Conservation (phyloP, 2,329 filamentous ascomycete species). For the Neopestalotiopsis sp. region DNA sequence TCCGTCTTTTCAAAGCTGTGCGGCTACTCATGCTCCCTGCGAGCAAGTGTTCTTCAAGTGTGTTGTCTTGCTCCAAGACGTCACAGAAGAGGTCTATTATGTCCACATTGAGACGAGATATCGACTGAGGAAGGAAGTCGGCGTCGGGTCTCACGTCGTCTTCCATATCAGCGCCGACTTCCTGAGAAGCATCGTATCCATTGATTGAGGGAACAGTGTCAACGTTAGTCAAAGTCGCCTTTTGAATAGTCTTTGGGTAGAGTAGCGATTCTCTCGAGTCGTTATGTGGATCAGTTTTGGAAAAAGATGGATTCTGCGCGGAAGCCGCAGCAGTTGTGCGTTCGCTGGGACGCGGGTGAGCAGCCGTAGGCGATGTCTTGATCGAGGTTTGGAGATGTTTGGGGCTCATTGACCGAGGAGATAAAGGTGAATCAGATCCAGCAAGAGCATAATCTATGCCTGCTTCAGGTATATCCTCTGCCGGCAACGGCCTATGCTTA, state of each 20-base stretch:
- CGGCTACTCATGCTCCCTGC: constrained; percentile 34
- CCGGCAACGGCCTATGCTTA: constrained; percentile 27
- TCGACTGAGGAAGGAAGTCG: constrained; percentile 58
- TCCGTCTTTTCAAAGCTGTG: constrained; percentile 36
- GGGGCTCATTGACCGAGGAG: not conserved
- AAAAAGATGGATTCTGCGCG: not conserved
- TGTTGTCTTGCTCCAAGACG: constrained; percentile 61
- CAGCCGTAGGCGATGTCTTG: not conserved
- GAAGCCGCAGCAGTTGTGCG: not conserved
- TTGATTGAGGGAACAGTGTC: constrained; percentile 27
- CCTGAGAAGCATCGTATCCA: constrained; percentile 24
- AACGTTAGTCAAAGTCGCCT: not conserved
- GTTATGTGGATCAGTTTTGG: not conserved
- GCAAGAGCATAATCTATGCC: constrained; percentile 26
- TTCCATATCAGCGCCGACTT: constrained; percentile 29
- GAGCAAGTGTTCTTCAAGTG: constrained; percentile 53
- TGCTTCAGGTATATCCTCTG: constrained; percentile 12
- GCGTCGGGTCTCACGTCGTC: constrained; percentile 28
- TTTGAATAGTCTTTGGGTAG: not conserved
- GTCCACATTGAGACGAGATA: constrained; percentile 58
- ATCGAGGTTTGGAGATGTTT: not conserved
- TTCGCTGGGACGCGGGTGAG: not conserved
- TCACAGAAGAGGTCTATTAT: constrained; percentile 66
- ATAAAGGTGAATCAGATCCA: constrained; percentile 18
- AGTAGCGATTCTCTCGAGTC: not conserved